Evolutionary conservation across 768 basidiomycete species (phyloP).

Genomic region (Boletellus ananiceps): DNA sequence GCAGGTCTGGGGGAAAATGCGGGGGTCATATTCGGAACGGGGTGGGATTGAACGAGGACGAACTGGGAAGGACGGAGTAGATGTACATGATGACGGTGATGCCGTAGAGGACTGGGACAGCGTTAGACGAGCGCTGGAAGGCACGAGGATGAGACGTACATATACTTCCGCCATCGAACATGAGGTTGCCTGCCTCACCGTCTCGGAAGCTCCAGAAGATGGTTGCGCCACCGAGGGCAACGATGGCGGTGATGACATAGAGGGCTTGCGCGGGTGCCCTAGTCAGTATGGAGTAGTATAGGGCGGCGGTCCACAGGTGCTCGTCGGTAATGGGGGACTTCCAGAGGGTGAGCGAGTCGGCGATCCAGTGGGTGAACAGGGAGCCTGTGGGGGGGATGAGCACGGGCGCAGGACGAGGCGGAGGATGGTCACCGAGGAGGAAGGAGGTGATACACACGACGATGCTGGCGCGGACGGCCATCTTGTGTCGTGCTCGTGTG

Average conservation of each 20-base stretch:
- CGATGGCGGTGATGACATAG: conserved; percentile 54
- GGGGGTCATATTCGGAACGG: not conserved
- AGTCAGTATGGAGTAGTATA: conserved; percentile 76
- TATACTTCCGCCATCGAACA: conserved; percentile 89
- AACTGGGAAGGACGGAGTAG: conserved; percentile 77
- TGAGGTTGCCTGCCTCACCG: conserved; percentile 75
- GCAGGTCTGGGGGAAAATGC: conserved; percentile 42
- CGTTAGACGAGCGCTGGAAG: not conserved
- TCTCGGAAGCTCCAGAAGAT: conserved; percentile 78
- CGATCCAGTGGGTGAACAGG: conserved; percentile 88
- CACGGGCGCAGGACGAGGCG: not conserved
- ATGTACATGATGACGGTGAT: conserved; percentile 69
- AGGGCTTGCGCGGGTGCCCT: conserved; percentile 55
- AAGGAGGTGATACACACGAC: conserved; percentile 78
- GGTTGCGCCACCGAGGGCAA: conserved; percentile 56
- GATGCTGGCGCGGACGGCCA: conserved; percentile 70
- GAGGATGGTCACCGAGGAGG: conserved; percentile 54
- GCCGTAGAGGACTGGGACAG: conserved; percentile 62
- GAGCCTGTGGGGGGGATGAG: conserved; percentile 44
- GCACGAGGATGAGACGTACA: conserved; percentile 45
- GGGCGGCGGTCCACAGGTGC: conserved; percentile 76
- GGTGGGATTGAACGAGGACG: conserved; percentile 25
- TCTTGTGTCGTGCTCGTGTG: conserved; percentile 25
- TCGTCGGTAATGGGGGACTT: conserved; percentile 83
- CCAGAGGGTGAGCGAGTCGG: conserved; percentile 89